Conservation (phyloP, 2,329 filamentous ascomycete species). For the Whalleya microplaca region DNA sequence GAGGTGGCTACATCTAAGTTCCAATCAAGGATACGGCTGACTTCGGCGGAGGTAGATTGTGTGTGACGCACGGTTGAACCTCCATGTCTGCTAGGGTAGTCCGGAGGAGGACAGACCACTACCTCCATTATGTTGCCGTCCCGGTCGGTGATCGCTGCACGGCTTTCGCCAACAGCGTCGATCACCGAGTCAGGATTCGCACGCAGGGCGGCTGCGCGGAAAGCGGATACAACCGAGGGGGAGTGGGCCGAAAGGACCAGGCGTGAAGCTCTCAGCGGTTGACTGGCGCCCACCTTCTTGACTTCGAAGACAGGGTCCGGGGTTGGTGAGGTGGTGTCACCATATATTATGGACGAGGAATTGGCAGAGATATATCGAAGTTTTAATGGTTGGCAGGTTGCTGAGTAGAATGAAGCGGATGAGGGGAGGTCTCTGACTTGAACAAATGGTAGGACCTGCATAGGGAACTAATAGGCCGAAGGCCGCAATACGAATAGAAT, state of each 20-base stretch:
- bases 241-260: constrained; percentile 72
- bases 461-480: constrained; percentile 22
- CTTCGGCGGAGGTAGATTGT: constrained; percentile 44
- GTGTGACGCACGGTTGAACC: constrained; percentile 41
- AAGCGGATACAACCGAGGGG: constrained; percentile 67
- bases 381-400: constrained; percentile 76
- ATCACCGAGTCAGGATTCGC: constrained; percentile 57
- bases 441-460: constrained; percentile 52
- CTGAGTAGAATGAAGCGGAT: constrained; percentile 82
- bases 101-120: constrained; percentile 56
- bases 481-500: constrained; percentile 1
- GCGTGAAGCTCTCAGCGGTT: constrained; percentile 47
- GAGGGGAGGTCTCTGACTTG: constrained; percentile 77
- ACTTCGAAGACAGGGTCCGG: constrained; percentile 50
- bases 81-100: constrained; percentile 41
- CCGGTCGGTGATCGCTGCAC: constrained; percentile 70
- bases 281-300: constrained; percentile 42
- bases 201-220: constrained; percentile 70
- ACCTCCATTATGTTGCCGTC: constrained; percentile 87
- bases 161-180: constrained; percentile 51
- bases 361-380: constrained; percentile 65
- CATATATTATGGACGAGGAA: constrained; percentile 47
- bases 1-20: constrained; percentile 48
- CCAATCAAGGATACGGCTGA: constrained; percentile 53
- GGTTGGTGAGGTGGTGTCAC: constrained; percentile 36